Conservation (phyloP, 2,329 filamentous ascomycete species). For the Clonostachys rhizophaga region DNA sequence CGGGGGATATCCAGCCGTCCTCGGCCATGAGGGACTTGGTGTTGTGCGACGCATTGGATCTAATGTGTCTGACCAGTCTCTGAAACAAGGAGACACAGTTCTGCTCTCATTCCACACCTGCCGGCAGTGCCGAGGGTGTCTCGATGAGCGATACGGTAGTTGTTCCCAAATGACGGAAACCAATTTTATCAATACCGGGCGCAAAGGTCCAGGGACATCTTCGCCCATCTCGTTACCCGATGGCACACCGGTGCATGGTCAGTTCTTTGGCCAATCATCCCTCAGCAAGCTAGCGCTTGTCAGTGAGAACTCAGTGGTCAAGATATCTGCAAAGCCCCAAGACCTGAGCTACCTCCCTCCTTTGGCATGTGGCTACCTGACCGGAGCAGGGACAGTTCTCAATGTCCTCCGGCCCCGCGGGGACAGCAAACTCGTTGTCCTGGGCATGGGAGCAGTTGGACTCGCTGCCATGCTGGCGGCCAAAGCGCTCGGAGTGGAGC, state of each 20-base stretch:
- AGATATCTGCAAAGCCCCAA: conserved; percentile 8
- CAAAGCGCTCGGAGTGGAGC: conserved; percentile 13
- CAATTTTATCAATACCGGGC: conserved; percentile 12
- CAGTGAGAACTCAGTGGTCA: conserved; percentile 18
- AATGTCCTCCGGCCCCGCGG: conserved; percentile 17
- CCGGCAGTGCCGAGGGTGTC: conserved; percentile 10
- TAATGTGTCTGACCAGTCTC: conserved; percentile 12
- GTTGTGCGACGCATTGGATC: conserved; percentile 19
- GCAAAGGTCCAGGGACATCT: conserved; percentile 5
- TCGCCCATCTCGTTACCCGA: conserved; percentile 11
- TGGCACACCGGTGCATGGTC: conserved; percentile 9
- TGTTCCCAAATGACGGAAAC: conserved; percentile 11
- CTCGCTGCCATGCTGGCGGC: conserved; percentile 25
- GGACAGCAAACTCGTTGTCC: conserved; percentile 18
- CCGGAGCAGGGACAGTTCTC: conserved; percentile 24
- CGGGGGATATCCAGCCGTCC: conserved; percentile 16
- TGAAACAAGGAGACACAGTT: conserved; percentile 20
- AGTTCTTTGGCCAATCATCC: conserved; percentile 27
- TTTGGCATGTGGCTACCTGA: conserved; percentile 27
- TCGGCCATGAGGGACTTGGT: conserved; percentile 16
- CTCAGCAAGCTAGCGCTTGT: conserved; percentile 21
- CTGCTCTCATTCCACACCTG: conserved; percentile 17
- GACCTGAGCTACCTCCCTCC: conserved; percentile 15
- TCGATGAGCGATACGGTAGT: conserved; percentile 8
- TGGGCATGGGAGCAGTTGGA: conserved; percentile 26